These are phyloP conservation scores for Kingdonia uniflora DNA, from an alignment of 164 flowering plant species.

Conservation along the genomic window DNA sequence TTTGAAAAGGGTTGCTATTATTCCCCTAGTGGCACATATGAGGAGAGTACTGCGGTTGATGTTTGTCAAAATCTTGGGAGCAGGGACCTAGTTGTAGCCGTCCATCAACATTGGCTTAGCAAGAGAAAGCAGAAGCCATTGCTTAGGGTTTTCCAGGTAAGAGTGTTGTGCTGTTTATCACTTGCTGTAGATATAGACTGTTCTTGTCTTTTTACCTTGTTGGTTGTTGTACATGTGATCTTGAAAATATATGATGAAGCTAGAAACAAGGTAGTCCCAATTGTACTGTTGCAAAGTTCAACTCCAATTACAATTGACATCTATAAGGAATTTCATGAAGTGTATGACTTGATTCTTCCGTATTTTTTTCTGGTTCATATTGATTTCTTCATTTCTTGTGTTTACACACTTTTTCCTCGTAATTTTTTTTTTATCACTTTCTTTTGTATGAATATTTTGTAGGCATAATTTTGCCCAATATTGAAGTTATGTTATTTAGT, in stretches of 20 bases:
- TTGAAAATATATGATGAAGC: background rate
- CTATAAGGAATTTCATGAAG: too few species aligned
- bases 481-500: too few species aligned
- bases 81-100: constrained; percentile 37
- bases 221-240: background rate
- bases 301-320: background rate
- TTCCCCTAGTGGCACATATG: constrained; percentile 40
- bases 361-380: background rate
- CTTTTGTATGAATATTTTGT: too few species aligned
- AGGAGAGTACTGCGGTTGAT: constrained; percentile 30
- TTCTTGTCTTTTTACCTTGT: background rate
- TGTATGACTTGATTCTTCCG: background rate
- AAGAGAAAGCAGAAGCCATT: constrained; percentile 61
- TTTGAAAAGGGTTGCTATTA: constrained; percentile 59
- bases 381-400: background rate
- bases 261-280: too few species aligned
- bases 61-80: constrained; percentile 32
- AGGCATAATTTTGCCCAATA: too few species aligned
- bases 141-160: constrained; percentile 79
- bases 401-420: background rate
- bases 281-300: too few species aligned
- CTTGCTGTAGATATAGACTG: background rate
- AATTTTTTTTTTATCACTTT: too few species aligned
- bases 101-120: constrained; percentile 52
- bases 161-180: background rate